A percentile compares a stretch with the other conserved stretches of the same genome.
These are phyloP conservation scores for Candida boidinii DNA, from an alignment of 805 yeast genomes.

Conservation along the genomic window DNA sequence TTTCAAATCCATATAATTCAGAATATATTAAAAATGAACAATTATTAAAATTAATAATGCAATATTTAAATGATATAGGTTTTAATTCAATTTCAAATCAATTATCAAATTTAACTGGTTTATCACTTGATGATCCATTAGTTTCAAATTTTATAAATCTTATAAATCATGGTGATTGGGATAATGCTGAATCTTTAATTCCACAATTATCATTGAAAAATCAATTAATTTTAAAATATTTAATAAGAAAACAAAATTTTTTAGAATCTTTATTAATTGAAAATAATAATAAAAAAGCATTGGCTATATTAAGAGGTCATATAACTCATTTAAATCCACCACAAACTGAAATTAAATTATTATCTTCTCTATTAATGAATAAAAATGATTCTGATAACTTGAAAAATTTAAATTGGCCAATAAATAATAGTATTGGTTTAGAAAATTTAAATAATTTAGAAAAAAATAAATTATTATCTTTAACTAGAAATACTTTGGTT, in stretches of 20 bases:
- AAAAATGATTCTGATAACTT: conserved; percentile 19
- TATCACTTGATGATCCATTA: conserved; percentile 8
- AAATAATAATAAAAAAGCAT: conserved; percentile 24
- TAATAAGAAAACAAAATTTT: conserved; percentile 31
- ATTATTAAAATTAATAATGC: conserved; percentile 12
- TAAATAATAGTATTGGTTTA: conserved; percentile 5
- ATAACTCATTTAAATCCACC: conserved; percentile 14
- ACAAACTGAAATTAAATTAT: conserved; percentile 6
- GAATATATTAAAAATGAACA: conserved; percentile 11
- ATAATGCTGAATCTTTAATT: neutral
- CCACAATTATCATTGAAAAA: neutral
- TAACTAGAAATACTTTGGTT: conserved; percentile 31
- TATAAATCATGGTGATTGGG: conserved; percentile 1
- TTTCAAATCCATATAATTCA: conserved; percentile 11
- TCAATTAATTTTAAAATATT: conserved; percentile 19
- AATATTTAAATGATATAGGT: conserved; percentile 12
- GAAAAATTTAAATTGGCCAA: conserved; percentile 12
- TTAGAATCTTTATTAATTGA: conserved; percentile 30
- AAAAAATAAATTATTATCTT: too few species aligned
- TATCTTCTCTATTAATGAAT: conserved; percentile 15
- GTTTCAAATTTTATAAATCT: conserved; percentile 4
- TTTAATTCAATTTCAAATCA: conserved; percentile 8
- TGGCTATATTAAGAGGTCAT: conserved; percentile 26
- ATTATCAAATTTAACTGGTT: conserved; percentile 9
- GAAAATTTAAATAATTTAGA: conserved; percentile 10